phyloP scores from a whole-genome alignment of 306 rosid species.

The Herpetospermum pedunculosum region DNA sequence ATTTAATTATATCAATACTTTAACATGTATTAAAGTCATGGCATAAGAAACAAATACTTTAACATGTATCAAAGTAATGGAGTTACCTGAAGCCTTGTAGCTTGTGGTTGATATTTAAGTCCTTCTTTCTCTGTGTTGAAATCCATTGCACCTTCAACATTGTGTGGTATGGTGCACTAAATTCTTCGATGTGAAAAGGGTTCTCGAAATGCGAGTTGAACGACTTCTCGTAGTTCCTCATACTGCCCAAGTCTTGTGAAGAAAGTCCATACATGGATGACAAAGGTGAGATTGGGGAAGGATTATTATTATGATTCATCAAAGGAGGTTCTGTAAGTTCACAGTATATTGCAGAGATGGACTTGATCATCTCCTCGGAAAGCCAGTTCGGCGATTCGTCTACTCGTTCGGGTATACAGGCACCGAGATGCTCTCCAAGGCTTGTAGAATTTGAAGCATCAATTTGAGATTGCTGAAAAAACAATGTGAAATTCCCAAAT shows the following conservation, averaged over 20 bases:
- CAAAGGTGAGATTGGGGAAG: constrained; percentile 39
- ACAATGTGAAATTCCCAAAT: constrained; percentile 10
- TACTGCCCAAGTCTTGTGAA: constrained; percentile 34
- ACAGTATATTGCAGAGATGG: constrained; percentile 65
- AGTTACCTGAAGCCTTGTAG: constrained; percentile 66
- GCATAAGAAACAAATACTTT: neutral
- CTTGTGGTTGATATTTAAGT: constrained; percentile 51
- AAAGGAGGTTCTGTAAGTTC: constrained; percentile 66
- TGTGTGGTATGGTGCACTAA: constrained; percentile 52
- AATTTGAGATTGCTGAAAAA: constrained; percentile 46
- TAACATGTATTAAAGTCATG: neutral
- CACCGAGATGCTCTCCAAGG: constrained; percentile 45
- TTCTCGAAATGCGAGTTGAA: constrained; percentile 44
- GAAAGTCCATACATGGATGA: constrained; percentile 40
- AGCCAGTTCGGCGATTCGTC: constrained; percentile 70
- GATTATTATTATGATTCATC: constrained; percentile 29
- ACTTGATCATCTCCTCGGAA: constrained; percentile 79
- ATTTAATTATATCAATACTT: too few species aligned
- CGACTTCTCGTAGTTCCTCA: constrained; percentile 40
- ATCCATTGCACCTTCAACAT: constrained; percentile 62
- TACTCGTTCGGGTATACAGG: constrained; percentile 25
- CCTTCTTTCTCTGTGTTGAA: constrained; percentile 44
- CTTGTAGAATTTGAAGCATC: constrained; percentile 35
- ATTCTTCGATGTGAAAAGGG: constrained; percentile 44
- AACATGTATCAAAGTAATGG: neutral